Base-by-base conservation (phyloP, 768 basidiomycete genomes). In the Lanmaoa pseudosensibilis region DNA sequence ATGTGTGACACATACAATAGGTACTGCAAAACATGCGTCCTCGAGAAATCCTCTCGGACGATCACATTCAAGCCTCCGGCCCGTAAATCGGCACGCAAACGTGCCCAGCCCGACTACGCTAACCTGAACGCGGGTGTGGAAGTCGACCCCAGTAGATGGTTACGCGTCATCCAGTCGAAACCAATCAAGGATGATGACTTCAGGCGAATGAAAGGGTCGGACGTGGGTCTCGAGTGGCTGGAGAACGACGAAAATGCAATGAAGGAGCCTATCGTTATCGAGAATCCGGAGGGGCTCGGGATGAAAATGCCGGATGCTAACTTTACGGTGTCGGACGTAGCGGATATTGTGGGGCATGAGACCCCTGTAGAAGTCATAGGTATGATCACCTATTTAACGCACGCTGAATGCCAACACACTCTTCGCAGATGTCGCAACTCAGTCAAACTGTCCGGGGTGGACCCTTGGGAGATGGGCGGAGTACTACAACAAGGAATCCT, bases 281-380 rank as follows among this genome's bases (percentile, higher is more conserved):
- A 88, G 69, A 72, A 77, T 8, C 84, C 88, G 3, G 88, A 91
- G 15, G 88, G 91, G 7, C 75, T 98, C 43, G 95, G 94, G 11
- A 93, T 98, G 86, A 86, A 85, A 68, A 91, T 98, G 87, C 95
- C 95, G 2, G 72, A 79, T 2, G 61, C 72, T 10, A 78, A 82
- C 52, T 82, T 95, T 52, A 87, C 85, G 0, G 90, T 97, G 39
- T 78, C 83, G 53, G 87, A 94, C 68, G 87, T 98, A 2, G 92
- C 88, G 1, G 77, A 88, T 55, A 75, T 85, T 27, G 82, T 98
- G 40, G 96, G 95, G 6, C 83, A 83, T 48, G 83, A 90, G 59
- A 83, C 79, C 1, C 84, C 90, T 0, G 79, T 98, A 19, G 94
- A 97, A 73, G 96, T 98, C 23, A 96, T 98, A 63, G 94, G 93